phyloP scores from a whole-genome alignment of 345 rosid species.

The Sonneratia alba region DNA sequence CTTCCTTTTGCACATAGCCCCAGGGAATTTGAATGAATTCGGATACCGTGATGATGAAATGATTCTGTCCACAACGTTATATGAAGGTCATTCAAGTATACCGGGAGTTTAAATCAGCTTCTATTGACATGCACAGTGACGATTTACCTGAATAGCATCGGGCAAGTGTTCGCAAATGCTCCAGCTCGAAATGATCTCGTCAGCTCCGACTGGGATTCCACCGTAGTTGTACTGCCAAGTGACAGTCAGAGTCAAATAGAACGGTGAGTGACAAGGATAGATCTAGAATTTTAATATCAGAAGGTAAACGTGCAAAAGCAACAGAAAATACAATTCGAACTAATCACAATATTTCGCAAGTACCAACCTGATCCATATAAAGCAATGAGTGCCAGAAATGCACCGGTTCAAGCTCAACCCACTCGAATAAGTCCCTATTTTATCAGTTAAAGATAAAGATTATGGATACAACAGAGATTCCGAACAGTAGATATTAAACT shows the following conservation, averaged over 20 bases:
- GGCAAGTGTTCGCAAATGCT: constrained; percentile 68
- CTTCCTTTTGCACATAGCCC: constrained; percentile 56
- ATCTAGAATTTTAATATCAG: neutral
- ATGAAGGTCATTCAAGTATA: neutral
- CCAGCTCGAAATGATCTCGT: constrained; percentile 86
- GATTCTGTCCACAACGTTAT: constrained; percentile 46
- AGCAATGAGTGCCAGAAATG: constrained; percentile 88
- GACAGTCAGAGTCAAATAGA: neutral
- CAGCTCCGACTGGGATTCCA: constrained; percentile 61
- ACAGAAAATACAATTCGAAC: neutral
- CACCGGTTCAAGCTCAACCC: constrained; percentile 77
- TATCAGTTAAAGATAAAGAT: constrained; percentile 14
- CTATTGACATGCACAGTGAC: neutral
- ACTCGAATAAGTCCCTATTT: constrained; percentile 69
- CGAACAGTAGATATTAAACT: constrained; percentile 1
- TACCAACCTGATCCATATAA: constrained; percentile 88
- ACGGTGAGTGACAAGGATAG: neutral
- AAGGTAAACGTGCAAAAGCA: neutral
- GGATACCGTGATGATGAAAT: constrained; percentile 67
- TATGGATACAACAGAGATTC: constrained; percentile 8
- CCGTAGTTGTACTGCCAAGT: constrained; percentile 66
- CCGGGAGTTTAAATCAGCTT: neutral
- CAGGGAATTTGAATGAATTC: constrained; percentile 84
- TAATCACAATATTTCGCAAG: neutral
- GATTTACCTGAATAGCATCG: constrained; percentile 62